Evolutionary conservation across 2,329 filamentous ascomycete genomes (phyloP).

Genomic region (Cercospora sesami): DNA sequence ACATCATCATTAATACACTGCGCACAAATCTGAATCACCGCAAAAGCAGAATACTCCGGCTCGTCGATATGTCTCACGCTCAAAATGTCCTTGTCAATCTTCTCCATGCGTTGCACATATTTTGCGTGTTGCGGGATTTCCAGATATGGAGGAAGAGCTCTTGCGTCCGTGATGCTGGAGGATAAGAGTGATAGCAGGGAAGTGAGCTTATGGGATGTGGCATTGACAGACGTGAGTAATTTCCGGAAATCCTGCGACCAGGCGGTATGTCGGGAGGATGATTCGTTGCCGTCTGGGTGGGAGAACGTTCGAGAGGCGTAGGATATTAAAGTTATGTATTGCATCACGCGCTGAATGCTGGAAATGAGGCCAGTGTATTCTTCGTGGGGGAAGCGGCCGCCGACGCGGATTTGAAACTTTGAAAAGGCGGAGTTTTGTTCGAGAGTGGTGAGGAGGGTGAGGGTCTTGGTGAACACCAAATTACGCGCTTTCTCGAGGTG

Average conservation of each 20-base stretch:
- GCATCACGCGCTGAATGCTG: slow-evolving; percentile 61
- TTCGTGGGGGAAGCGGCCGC: slow-evolving; percentile 67
- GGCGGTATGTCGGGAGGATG: slow-evolving; percentile 39
- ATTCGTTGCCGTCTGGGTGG: slow-evolving; percentile 14
- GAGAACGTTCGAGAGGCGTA: slow-evolving; percentile 62
- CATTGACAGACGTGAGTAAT: slow-evolving; percentile 56
- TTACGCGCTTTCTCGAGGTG: slow-evolving; percentile 58
- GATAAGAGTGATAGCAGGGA: slow-evolving; percentile 69
- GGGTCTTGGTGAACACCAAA: slow-evolving; percentile 66
- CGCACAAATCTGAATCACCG: slow-evolving; percentile 70
- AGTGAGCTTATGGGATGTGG: slow-evolving; percentile 67
- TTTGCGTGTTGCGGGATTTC: slow-evolving; percentile 61
- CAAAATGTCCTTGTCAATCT: slow-evolving; percentile 61
- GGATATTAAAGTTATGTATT: slow-evolving; percentile 65
- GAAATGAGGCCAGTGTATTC: slow-evolving; percentile 64
- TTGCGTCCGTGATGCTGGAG: slow-evolving; percentile 63
- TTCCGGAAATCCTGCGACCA: slow-evolving; percentile 64
- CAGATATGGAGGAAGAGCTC: slow-evolving; percentile 71
- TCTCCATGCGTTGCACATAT: slow-evolving; percentile 58
- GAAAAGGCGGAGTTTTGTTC: slow-evolving; percentile 65
- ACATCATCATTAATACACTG: slow-evolving; percentile 68
- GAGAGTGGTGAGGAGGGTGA: slow-evolving; percentile 65
- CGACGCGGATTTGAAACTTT: slow-evolving; percentile 68
- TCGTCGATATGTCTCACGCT: slow-evolving; percentile 59
- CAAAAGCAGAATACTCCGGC: slow-evolving; percentile 69